Conservation (phyloP, 2,329 filamentous ascomycete species). For the Aspergillus japonicus region DNA sequence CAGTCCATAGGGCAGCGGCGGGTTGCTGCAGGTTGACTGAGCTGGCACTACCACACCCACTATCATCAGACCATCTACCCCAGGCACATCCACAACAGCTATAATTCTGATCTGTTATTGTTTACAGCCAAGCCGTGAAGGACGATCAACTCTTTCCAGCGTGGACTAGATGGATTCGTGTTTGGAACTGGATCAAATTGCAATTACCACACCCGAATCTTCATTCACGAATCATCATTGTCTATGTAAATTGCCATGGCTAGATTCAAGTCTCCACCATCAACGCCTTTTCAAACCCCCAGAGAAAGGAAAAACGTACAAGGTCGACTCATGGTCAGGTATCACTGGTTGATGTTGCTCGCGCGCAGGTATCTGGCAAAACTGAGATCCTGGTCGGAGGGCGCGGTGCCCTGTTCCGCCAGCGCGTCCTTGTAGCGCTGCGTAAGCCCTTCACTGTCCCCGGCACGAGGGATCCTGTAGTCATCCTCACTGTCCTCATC, state of each 20-base stretch:
- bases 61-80: neutral
- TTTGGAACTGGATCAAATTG: no score
- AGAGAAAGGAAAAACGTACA: constrained; percentile 2
- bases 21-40: neutral
- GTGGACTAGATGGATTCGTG: no score
- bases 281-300: constrained; percentile 8
- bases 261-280: neutral
- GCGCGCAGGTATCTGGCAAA: constrained; percentile 51
- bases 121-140: neutral
- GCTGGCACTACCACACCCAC: neutral
- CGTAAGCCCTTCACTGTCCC: constrained; percentile 66
- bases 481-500: constrained; percentile 54
- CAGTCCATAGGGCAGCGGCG: neutral
- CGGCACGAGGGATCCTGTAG: constrained; percentile 60
- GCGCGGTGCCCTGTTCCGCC: constrained; percentile 48
- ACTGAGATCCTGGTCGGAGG: constrained; percentile 50
- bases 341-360: constrained; percentile 34
- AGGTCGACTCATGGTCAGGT: neutral
- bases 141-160: neutral
- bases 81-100: neutral
- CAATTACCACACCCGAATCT: no score
- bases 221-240: neutral
- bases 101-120: neutral
- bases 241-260: constrained; percentile 5
- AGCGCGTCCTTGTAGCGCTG: constrained; percentile 75